Conservation (phyloP, 2,329 filamentous ascomycete species). For the Rosellinia necatrix region DNA sequence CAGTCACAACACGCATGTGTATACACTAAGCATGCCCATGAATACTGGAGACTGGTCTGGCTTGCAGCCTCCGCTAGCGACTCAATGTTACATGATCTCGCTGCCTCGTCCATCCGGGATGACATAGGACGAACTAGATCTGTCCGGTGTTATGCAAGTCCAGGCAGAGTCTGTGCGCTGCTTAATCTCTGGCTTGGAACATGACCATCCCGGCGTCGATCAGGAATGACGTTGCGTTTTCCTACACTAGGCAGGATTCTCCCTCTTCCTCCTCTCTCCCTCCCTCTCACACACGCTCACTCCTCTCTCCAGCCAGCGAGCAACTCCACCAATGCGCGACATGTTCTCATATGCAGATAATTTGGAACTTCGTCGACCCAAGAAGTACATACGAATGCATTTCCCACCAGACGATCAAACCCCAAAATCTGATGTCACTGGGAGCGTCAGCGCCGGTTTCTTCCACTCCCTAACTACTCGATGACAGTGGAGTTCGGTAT, state of each 20-base stretch:
- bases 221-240: conserved; percentile 34
- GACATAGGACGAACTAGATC: conserved; percentile 39
- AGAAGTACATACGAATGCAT: conserved; percentile 7
- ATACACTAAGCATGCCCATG: neutral
- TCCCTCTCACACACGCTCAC: no score
- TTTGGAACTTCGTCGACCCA: conserved; percentile 8
- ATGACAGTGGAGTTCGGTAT: neutral
- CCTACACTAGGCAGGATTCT: conserved; percentile 30
- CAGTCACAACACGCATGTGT: neutral
- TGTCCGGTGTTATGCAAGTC: conserved; percentile 27
- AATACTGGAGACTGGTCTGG: conserved; percentile 17
- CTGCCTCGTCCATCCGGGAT: conserved; percentile 21
- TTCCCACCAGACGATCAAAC: conserved; percentile 24
- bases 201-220: conserved; percentile 30
- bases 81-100: conserved; percentile 25
- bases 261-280: no score
- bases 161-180: conserved; percentile 24
- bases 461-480: neutral
- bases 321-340: conserved; percentile 27
- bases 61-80: conserved; percentile 15
- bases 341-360: conserved; percentile 11
- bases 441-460: neutral
- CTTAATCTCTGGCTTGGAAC: conserved; percentile 11
- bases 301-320: conserved; percentile 18
- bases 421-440: conserved; percentile 4